Percentiles rank a stretch among this genome's conserved stretches.
These are phyloP conservation scores for Nicotiana otophora DNA, from an alignment of 257 asterid genomes.

Conservation along the genomic window DNA sequence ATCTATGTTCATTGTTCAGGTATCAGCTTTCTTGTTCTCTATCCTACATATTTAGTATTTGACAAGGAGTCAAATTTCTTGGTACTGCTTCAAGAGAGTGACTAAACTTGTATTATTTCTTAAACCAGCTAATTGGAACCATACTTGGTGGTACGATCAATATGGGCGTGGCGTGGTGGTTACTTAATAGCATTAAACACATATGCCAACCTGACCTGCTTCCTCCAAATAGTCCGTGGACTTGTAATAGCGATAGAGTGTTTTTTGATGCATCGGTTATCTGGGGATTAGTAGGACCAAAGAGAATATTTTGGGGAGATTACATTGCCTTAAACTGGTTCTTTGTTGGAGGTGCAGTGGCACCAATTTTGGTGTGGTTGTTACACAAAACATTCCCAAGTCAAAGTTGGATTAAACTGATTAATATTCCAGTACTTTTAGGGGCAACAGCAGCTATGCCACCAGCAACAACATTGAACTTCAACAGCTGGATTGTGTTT, in stretches of 20 bases:
- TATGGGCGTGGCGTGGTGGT: conserved; percentile 55
- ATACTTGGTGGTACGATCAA: conserved; percentile 58
- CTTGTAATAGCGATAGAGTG: conserved; percentile 48
- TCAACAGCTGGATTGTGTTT: conserved; percentile 54
- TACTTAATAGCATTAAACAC: conserved; percentile 37
- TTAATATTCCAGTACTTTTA: conserved; percentile 59
- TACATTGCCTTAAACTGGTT: conserved; percentile 62
- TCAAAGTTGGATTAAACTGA: conserved; percentile 47
- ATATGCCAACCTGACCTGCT: conserved; percentile 51
- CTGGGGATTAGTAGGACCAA: conserved; percentile 77
- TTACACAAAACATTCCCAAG: conserved; percentile 42
- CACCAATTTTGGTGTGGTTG: conserved; percentile 43
- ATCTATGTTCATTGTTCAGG: conserved; percentile 87
- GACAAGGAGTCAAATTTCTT: neutral
- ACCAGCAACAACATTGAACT: conserved; percentile 60
- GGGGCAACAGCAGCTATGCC: conserved; percentile 57
- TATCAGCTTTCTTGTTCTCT: neutral
- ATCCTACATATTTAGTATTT: neutral
- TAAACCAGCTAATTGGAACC: conserved; percentile 50
- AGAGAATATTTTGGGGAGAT: conserved; percentile 59
- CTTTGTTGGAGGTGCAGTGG: conserved; percentile 50
- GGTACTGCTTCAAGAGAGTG: neutral
- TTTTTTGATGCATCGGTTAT: conserved; percentile 75
- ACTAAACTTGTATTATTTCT: neutral
- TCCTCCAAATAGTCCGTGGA: conserved; percentile 64